These are phyloP conservation scores for Paxillus rubicundulus DNA, from an alignment of 768 basidiomycete species.

Conservation along the genomic window DNA sequence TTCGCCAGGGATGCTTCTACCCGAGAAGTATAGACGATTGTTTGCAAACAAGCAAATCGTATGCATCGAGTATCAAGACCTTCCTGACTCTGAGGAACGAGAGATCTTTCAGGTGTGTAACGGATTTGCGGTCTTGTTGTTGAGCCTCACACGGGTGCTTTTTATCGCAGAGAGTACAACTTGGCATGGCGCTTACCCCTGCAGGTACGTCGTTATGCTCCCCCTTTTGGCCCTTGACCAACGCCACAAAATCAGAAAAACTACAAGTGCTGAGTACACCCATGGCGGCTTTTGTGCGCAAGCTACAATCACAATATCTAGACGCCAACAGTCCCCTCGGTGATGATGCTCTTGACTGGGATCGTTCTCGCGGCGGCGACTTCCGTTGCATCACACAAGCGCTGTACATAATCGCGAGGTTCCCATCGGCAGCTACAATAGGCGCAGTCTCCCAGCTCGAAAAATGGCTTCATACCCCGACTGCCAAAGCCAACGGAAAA, in stretches of 20 bases:
- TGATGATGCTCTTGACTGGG: slow-evolving; percentile 45
- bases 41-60: slow-evolving; percentile 77
- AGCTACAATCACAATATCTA: slow-evolving; percentile 47
- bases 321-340: slow-evolving; percentile 37
- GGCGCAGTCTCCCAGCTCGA: slow-evolving; percentile 41
- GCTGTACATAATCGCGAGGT: slow-evolving; percentile 49
- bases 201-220: slow-evolving; percentile 42
- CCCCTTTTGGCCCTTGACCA: background rate
- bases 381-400: slow-evolving; percentile 59
- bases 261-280: slow-evolving; percentile 63
- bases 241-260: slow-evolving; percentile 45
- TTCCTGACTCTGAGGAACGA: slow-evolving; percentile 55
- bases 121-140: background rate
- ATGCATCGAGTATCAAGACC: slow-evolving; percentile 73
- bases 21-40: slow-evolving; percentile 51
- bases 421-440: slow-evolving; percentile 28
- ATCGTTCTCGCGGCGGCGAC: slow-evolving; percentile 49
- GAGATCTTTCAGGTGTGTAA: slow-evolving; percentile 69
- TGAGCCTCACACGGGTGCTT: background rate
- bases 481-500: slow-evolving; percentile 6
- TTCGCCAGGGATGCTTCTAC: slow-evolving; percentile 39
- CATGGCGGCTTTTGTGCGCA: slow-evolving; percentile 58
- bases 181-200: slow-evolving; percentile 74
- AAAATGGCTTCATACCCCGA: slow-evolving; percentile 45
- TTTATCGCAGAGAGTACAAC: slow-evolving; percentile 60